Evolutionary conservation across 2,329 filamentous ascomycete genomes (phyloP), one percentile per base, ranked within the genome.

Genomic region (Exophiala dermatitidis): DNA sequence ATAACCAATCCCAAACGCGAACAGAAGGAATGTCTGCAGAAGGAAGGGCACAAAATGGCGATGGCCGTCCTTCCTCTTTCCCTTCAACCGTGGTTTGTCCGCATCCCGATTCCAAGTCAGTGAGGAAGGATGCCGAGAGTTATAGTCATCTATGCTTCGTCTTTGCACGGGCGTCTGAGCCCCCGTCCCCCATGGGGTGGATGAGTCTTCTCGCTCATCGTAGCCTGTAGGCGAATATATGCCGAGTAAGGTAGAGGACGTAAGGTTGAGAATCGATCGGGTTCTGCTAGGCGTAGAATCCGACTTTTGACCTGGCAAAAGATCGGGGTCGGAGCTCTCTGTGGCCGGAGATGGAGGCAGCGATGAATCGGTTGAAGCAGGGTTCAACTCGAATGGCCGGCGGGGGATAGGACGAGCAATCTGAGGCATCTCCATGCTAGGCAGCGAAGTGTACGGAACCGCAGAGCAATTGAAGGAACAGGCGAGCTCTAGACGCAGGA

Each of bases 201-300:
- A 74, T 2, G 77, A 69, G 57, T 84, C 82, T 60, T 82, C 81
- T 54, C 64, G 74, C 71, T 59, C 70, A 42, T 79, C 74, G 53
- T 79, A 79, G 32, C 78, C 77, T 0, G 81, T 80, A 4, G 82
- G 83, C 7, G 83, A 84, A 74, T 95, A 98, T 64, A 98, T 98
- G 50, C 93, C 91, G 62, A 86, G 87, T 3, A 98, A 79, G 0
- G 93, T 95, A 1, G 89, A 90, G 6, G 87, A 85, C 3, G 89
- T 95, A 56, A 98, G 78, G 67, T 96, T 95, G 65, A 90, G 75
- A 53, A 89, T 80, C 6, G 89, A 95, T 60, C 85, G 82, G 28
- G 84, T 86, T 54, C 88, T 82, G 65, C 80, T 84, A 60, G 82
- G 74, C 48, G 78, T 71, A 28, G 63, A 62, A 19, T 66, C 66